Evolutionary conservation across 306 rosid genomes (phyloP).

Genomic region (Prunus dulcis): DNA sequence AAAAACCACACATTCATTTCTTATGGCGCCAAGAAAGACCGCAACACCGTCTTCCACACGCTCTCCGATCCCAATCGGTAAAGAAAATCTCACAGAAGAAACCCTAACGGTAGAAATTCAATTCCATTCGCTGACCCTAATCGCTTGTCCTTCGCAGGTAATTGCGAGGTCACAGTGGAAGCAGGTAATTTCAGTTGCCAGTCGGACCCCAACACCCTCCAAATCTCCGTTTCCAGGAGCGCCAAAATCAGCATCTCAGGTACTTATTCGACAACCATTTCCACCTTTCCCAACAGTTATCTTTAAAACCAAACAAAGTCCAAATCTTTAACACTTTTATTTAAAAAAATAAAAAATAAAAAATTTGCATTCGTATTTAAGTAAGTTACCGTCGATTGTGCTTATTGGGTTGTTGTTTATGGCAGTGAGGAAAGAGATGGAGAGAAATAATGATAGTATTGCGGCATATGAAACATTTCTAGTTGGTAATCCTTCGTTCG

Average conservation of each 20-base stretch:
- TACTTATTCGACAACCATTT: neutral
- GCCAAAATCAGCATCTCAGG: constrained; percentile 54
- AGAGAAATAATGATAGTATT: constrained; percentile 20
- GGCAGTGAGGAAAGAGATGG: constrained; percentile 30
- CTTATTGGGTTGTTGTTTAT: neutral
- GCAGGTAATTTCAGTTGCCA: constrained; percentile 49
- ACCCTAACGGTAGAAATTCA: constrained; percentile 22
- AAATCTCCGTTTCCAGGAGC: constrained; percentile 44
- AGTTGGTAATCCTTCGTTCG: constrained; percentile 15
- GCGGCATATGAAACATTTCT: neutral
- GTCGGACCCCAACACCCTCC: constrained; percentile 38
- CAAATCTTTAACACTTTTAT: neutral
- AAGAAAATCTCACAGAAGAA: neutral
- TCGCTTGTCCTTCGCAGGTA: constrained; percentile 34
- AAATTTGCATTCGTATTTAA: neutral
- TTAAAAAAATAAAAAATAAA: too few relatives aligned
- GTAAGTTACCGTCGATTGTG: neutral
- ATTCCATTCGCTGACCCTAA: neutral
- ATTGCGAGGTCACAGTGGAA: constrained; percentile 57
- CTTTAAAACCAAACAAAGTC: neutral
- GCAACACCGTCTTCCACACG: constrained; percentile 19
- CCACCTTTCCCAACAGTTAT: neutral
- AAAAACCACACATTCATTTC: neutral
- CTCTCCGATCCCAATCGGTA: constrained; percentile 59
- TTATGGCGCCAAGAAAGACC: constrained; percentile 57